A percentile compares a stretch with the other conserved stretches of the same genome.
Evolutionary conservation across 495 filamentous ascomycete genomes (phyloP).

Genomic region (Haplographium delicatum): DNA sequence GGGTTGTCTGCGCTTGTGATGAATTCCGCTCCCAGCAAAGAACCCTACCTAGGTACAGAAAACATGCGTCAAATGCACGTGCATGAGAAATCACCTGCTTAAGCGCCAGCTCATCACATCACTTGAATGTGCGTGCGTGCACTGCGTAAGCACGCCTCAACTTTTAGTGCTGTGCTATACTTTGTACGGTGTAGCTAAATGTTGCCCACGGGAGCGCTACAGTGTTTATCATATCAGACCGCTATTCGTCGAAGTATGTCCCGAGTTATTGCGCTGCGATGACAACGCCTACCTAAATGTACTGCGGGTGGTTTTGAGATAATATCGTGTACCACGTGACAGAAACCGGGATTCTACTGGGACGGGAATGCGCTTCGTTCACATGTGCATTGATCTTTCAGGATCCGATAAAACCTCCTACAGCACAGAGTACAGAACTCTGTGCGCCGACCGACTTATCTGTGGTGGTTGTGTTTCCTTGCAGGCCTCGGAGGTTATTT

Average conservation of each 20-base stretch:
- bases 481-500: not conserved
- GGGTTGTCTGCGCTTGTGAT: not conserved
- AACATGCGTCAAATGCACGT: constrained; percentile 5
- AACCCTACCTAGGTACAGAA: too few relatives aligned
- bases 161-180: too few relatives aligned
- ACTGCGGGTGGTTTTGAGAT: not conserved
- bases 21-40: not conserved
- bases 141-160: not conserved
- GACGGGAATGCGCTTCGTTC: too few relatives aligned
- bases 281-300: not conserved
- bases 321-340: constrained; percentile 9
- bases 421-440: too few relatives aligned
- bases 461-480: not conserved
- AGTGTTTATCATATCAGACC: too few relatives aligned
- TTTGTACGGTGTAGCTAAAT: too few relatives aligned
- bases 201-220: too few relatives aligned
- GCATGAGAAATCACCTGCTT: constrained; percentile 21
- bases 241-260: too few relatives aligned
- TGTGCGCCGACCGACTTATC: too few relatives aligned
- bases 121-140: not conserved
- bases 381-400: too few relatives aligned
- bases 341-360: not conserved
- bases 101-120: constrained; percentile 20
- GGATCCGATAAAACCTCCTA: too few relatives aligned
- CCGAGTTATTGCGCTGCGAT: constrained; percentile 1